phyloP scores from a whole-genome alignment of 139 green algal species.

The Coelastrella sp. region DNA sequence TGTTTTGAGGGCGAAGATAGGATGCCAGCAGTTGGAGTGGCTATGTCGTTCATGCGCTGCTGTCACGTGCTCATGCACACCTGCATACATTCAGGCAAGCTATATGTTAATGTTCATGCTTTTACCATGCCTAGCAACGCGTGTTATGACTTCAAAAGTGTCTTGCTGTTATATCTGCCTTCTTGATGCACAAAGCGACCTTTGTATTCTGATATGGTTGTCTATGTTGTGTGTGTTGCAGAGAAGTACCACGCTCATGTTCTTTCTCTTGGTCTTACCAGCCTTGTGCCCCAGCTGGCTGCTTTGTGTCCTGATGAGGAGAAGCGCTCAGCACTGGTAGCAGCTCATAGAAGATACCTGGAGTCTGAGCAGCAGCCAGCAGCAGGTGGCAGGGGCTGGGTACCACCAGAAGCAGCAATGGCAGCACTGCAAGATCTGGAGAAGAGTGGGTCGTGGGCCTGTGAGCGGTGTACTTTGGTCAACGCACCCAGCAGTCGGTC shows the following conservation, averaged over 20 bases:
- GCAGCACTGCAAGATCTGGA: slow-evolving; percentile 61
- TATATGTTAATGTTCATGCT: no score
- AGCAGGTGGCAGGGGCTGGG: slow-evolving; percentile 60
- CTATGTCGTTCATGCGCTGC: no score
- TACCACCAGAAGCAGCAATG: slow-evolving; percentile 77
- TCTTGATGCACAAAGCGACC: no score
- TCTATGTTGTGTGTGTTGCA: no score
- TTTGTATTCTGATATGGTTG: no score
- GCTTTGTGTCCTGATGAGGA: slow-evolving; percentile 69
- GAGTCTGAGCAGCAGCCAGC: neutral
- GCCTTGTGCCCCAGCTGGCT: slow-evolving; percentile 74
- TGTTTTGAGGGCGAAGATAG: no score
- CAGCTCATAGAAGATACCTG: slow-evolving; percentile 64
- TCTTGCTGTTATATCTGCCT: no score
- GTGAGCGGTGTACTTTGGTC: slow-evolving; percentile 66
- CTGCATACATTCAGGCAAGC: no score
- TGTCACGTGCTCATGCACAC: no score
- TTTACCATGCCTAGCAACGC: no score
- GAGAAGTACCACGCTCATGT: slow-evolving; percentile 29
- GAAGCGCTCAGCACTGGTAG: slow-evolving; percentile 68
- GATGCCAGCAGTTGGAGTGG: no score
- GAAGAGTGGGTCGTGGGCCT: slow-evolving; percentile 61
- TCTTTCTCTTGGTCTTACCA: slow-evolving; percentile 66
- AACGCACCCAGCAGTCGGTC: slow-evolving; percentile 57
- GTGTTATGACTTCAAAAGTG: no score